Evolutionary conservation across 495 filamentous ascomycete genomes (phyloP), one percentile per base, ranked within the genome.

Genomic region (Achaetomiella virescens): DNA sequence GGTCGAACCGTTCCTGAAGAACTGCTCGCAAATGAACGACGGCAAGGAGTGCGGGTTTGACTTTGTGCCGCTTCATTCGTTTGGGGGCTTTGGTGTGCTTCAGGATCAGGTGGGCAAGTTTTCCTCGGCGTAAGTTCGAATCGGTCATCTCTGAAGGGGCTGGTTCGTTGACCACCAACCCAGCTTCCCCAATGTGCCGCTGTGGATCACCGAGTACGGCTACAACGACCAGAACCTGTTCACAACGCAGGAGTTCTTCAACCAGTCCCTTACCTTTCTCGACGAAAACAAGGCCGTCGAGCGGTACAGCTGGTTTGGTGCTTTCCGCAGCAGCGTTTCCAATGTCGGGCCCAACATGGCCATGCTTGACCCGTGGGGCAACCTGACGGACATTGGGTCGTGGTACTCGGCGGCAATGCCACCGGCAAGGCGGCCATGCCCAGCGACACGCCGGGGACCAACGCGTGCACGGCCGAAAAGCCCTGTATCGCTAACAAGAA

Each of bases 61-160:
- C 60, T 87, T 88, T 66, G 71, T 88, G 15, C 77, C 84, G 0
- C 64, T 86, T 14, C 83, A 87, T 64, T 87, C 78, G 76, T 87
- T 87, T 63, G 83, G 82, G 1, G 66, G 81, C 45, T 83, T 86
- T 48, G 75, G 76, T 51, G 80, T 78, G 0, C 61, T 69, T 48
- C 84, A 44, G 80, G 79, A 1, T 63, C 52, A 61, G 35, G 44
- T 68, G 1, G 65, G 45, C 22, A 57, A 64, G 49, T 70, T 66
- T 61, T 45, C 56, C n/a, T 22, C 60, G 41, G 53, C 51, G 65
- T 67, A 57, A 43, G 59, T 61, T n/a, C 45, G 12, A n/a, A n/a
- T n/a, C n/a, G n/a, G n/a, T n/a, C 27, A 3, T 22, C 12, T 14
- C 10, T 15, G 18, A 8, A 11, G n/a, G 24, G 35, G 47, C 22